These are phyloP conservation scores for Paraglomus occultum DNA, from an alignment of 192 early-diverging fungal genomes.

Conservation along the genomic window DNA sequence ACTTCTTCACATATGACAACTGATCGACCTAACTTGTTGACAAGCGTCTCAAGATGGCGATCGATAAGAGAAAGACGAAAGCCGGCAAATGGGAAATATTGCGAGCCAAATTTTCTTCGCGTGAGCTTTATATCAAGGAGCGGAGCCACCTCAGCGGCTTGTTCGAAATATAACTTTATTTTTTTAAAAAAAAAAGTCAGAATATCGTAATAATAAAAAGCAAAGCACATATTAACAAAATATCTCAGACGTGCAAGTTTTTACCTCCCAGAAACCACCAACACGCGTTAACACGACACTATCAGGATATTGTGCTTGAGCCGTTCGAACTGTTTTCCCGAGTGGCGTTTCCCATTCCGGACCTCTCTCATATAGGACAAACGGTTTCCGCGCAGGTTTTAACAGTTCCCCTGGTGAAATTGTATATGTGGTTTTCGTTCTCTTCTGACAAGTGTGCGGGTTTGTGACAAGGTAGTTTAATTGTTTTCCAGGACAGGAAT, in stretches of 20 bases:
- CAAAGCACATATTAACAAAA: neutral
- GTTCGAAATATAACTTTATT: constrained; percentile 63
- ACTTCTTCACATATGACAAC: constrained; percentile 76
- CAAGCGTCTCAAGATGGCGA: constrained; percentile 64
- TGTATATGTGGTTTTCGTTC: no score
- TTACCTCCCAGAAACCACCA: constrained; percentile 80
- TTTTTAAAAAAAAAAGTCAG: neutral
- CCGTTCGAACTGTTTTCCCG: constrained; percentile 45
- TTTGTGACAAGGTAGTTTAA: no score
- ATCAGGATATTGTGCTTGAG: constrained; percentile 57
- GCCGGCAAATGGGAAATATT: constrained; percentile 62
- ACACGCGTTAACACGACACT: constrained; percentile 73
- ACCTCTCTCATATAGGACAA: no score
- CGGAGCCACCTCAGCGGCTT: constrained; percentile 64
- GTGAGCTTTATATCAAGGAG: constrained; percentile 69
- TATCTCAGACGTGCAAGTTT: no score
- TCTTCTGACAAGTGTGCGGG: no score
- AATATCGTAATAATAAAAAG: constrained; percentile 10
- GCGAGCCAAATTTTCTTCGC: constrained; percentile 57
- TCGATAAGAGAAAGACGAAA: constrained; percentile 66
- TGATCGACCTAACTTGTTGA: constrained; percentile 52
- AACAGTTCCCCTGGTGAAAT: no score
- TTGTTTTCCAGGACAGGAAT: no score
- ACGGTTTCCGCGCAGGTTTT: no score
- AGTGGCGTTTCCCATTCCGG: constrained; percentile 20